These are phyloP conservation scores for Kokia cookei DNA, from an alignment of 441 rosid species.

Conservation along the genomic window DNA sequence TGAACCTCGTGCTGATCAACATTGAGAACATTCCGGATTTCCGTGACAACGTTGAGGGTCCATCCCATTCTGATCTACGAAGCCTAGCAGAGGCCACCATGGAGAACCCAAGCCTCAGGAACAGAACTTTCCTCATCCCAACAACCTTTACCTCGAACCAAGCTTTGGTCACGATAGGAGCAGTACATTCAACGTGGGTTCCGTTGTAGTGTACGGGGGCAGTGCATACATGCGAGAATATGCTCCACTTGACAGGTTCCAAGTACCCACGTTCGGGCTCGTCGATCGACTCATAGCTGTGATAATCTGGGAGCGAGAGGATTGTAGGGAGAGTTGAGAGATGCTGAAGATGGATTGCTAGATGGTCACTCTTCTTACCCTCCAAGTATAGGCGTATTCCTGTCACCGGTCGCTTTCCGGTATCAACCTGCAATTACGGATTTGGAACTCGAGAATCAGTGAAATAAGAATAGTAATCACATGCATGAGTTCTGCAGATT, in stretches of 20 bases:
- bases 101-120: conserved; percentile 87
- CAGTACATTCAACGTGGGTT: conserved; percentile 55
- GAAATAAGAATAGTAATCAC: background rate
- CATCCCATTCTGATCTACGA: conserved; percentile 84
- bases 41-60: conserved; percentile 52
- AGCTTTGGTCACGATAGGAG: conserved; percentile 70
- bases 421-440: conserved; percentile 52
- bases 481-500: background rate
- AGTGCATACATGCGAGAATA: conserved; percentile 61
- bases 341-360: conserved; percentile 89
- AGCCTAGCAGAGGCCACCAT: conserved; percentile 50
- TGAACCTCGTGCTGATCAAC: conserved; percentile 64
- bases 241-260: conserved; percentile 89
- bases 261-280: conserved; percentile 64
- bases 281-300: conserved; percentile 34
- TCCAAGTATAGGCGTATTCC: conserved; percentile 85
- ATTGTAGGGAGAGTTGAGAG: conserved; percentile 58
- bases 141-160: conserved; percentile 83
- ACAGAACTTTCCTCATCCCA: conserved; percentile 80
- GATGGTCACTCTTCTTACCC: conserved; percentile 82
- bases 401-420: conserved; percentile 75
- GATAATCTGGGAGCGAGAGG: conserved; percentile 58
- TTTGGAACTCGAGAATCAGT: background rate
- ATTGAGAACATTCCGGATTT: conserved; percentile 77
- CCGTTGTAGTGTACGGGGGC: conserved; percentile 71